Evolutionary conservation across 2,329 filamentous ascomycete genomes (phyloP), one percentile per base, ranked within the genome.

Genomic region (Ceratocystis destructans): DNA sequence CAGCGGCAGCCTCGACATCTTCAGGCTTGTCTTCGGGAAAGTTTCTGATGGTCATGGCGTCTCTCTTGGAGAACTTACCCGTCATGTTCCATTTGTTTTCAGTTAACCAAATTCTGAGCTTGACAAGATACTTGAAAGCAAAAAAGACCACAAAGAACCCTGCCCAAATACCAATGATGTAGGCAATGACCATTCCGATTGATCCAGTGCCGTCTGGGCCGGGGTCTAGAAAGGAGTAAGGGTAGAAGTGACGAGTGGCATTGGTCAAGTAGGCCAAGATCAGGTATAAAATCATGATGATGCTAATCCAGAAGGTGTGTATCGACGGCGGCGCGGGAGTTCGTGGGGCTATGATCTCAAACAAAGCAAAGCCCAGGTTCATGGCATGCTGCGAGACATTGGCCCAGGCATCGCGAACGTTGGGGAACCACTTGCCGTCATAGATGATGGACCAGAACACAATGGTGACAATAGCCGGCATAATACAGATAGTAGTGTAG

Each of bases 161-260:
- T 0, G 77, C 77, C 2, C 81, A 75, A 61, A 87, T 84, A 6
- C 81, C 81, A 62, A 89, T 75, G 62, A 84, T 82, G 72, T 88
- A 89, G 1, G 77, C 87, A 0, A 84, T 82, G 2, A 91, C 84
- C 5, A 79, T 70, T 48, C 72, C 75, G 33, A 72, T 70, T 20
- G 75, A 76, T 0, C 79, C 81, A 33, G 79, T 73, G 17, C 80
- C 79, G 62, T 81, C 75, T 20, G 73, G 72, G 17, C 62, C 66
- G 1, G 84, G 80, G 73, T 96, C 80, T n/a, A 96, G 81, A 76
- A 96, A 96, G 67, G 72, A 73, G 76, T 96, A 96, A 0, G 87
- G 81, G 74, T 92, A 95, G 73, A 87, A 89, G 2, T 83, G 83
- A 73, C 90, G 79, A 0, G 85, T 86, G 3, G 83, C 83, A 68